Conservation (phyloP, 1,284 basidiomycete genomes). For the Apiotrichum sp. region DNA sequence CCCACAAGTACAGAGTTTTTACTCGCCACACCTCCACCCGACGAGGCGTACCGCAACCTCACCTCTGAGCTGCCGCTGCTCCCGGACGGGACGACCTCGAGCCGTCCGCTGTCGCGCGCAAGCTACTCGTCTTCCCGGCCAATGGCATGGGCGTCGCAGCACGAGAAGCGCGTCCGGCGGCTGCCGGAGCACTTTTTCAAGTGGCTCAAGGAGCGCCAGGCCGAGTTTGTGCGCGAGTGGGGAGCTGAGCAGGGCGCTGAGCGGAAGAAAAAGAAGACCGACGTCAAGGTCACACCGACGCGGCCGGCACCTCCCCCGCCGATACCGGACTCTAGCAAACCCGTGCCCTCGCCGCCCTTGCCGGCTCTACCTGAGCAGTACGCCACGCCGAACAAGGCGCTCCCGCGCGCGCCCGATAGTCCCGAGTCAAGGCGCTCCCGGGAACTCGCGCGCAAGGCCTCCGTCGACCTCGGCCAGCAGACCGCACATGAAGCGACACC, state of each 20-base stretch:
- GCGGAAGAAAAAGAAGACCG: slow-evolving; percentile 7
- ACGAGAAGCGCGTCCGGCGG: slow-evolving; percentile 7
- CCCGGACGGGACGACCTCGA: slow-evolving; percentile 19
- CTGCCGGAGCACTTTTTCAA: slow-evolving; percentile 42
- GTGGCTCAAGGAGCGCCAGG: slow-evolving; percentile 38
- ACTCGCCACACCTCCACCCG: slow-evolving; percentile 53
- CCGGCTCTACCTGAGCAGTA: background rate
- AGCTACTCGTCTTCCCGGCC: slow-evolving; percentile 35
- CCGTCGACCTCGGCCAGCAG: background rate
- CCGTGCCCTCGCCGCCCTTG: background rate
- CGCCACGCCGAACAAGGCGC: slow-evolving; percentile 1
- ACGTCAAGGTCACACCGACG: background rate
- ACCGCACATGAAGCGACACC: background rate
- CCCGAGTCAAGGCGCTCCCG: background rate
- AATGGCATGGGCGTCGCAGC: slow-evolving; percentile 28
- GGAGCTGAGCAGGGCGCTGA: background rate
- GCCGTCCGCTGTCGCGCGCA: slow-evolving; percentile 30
- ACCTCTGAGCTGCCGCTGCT: slow-evolving; percentile 23
- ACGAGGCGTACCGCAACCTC: slow-evolving; percentile 35
- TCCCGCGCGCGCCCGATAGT: background rate
- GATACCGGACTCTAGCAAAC: background rate
- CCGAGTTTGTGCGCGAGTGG: slow-evolving; percentile 5
- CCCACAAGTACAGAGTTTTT: slow-evolving; percentile 72
- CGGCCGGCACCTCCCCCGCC: background rate
- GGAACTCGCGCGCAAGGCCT: background rate